These are phyloP conservation scores for Hypoxylon trugodes DNA, from an alignment of 495 filamentous ascomycete species.

Conservation along the genomic window DNA sequence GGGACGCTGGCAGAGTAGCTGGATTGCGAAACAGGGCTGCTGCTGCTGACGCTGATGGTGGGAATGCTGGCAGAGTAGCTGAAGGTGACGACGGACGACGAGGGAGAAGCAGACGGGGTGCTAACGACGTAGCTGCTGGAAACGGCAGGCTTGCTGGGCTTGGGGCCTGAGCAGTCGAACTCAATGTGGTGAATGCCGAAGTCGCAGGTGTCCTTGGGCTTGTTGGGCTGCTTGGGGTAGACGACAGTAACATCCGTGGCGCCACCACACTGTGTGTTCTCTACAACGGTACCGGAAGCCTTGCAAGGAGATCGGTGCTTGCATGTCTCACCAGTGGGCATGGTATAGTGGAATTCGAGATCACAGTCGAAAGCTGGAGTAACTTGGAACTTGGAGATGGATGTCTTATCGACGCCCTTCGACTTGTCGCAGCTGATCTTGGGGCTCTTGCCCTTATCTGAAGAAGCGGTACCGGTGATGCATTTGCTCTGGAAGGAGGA, in stretches of 20 bases:
- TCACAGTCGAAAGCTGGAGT: constrained; percentile 76
- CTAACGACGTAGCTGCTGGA: constrained; percentile 38
- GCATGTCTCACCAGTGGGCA: constrained; percentile 82
- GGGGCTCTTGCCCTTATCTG: constrained; percentile 59
- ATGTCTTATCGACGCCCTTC: constrained; percentile 68
- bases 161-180: constrained; percentile 77
- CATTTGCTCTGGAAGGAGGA: constrained; percentile 67
- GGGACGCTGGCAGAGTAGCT: constrained; percentile 23
- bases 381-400: constrained; percentile 75
- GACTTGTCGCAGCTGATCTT: constrained; percentile 65
- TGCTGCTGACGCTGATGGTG: constrained; percentile 28
- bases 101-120: constrained; percentile 28
- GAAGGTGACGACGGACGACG: constrained; percentile 31
- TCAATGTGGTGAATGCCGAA: constrained; percentile 79
- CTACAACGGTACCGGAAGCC: constrained; percentile 68
- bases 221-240: constrained; percentile 66
- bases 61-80: constrained; percentile 27
- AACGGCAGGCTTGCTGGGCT: constrained; percentile 46
- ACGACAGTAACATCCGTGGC: constrained; percentile 80
- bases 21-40: constrained; percentile 24
- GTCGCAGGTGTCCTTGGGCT: constrained; percentile 65
- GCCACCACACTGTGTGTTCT: constrained; percentile 91
- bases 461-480: constrained; percentile 65
- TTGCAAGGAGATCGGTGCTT: constrained; percentile 73
- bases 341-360: constrained; percentile 82